Evolutionary conservation across 2,329 filamentous ascomycete genomes (phyloP).

Genomic region (Neonectria magnoliae): DNA sequence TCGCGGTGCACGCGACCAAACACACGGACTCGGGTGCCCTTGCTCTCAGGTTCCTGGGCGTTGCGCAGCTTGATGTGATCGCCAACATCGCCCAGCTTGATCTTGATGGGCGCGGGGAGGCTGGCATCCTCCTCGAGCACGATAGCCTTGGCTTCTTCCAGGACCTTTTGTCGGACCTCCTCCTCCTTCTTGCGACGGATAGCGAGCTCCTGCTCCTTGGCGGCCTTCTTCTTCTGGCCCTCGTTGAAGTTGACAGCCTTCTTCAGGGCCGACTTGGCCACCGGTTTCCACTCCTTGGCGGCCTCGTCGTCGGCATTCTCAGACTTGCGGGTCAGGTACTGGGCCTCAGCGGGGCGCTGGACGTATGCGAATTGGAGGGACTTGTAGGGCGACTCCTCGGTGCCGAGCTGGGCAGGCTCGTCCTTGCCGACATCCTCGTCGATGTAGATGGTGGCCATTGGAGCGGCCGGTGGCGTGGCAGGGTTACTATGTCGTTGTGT

Average conservation of each 20-base stretch:
- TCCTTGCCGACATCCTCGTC: slow-evolving; percentile 84
- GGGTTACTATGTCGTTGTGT: neutral
- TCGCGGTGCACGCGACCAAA: slow-evolving; percentile 85
- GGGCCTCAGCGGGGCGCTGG: slow-evolving; percentile 44
- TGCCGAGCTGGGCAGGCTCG: slow-evolving; percentile 72
- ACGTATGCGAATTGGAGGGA: slow-evolving; percentile 81
- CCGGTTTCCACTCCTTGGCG: slow-evolving; percentile 42
- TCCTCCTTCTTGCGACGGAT: slow-evolving; percentile 35
- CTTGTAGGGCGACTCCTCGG: slow-evolving; percentile 82
- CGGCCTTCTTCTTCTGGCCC: slow-evolving; percentile 43
- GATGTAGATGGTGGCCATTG: slow-evolving; percentile 54
- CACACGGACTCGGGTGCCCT: slow-evolving; percentile 72
- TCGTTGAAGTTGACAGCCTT: slow-evolving; percentile 41
- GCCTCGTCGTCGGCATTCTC: slow-evolving; percentile 63
- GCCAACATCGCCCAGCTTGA: slow-evolving; percentile 70
- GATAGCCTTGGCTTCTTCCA: slow-evolving; percentile 44
- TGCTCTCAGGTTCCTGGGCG: slow-evolving; percentile 44
- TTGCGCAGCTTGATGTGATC: slow-evolving; percentile 44
- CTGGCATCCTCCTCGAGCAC: slow-evolving; percentile 68
- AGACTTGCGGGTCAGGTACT: slow-evolving; percentile 56
- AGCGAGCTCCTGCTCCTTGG: slow-evolving; percentile 40
- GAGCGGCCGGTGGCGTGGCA: slow-evolving; percentile 4
- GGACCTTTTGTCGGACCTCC: slow-evolving; percentile 32
- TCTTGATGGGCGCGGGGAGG: slow-evolving; percentile 77
- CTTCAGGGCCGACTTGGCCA: slow-evolving; percentile 43